Base-by-base conservation (phyloP, 202 grass and related monocot species). In the Setaria italica region DNA sequence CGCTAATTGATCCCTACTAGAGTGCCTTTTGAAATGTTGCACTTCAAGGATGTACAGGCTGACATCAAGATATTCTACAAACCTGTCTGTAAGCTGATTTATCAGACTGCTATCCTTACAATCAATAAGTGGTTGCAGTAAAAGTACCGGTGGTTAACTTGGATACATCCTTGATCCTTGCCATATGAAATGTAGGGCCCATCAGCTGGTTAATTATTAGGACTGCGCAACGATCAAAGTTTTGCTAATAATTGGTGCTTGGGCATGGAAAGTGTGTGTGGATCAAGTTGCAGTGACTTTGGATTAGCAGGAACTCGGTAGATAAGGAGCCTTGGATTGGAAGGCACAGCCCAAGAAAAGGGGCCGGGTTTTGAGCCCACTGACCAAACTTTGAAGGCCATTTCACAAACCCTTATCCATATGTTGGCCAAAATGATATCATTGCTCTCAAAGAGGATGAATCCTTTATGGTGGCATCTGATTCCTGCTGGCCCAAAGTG, bases 201-300 rank as follows among this genome's bases (percentile, higher is more conserved):
- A 80, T 42, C 57, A 51, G 42, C 7, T 75, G 48, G 78, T 80
- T 86, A 86, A 74, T 34, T 66, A 58, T 33, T 64, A 73, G 48
- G 85, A 69, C 70, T 50, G 70, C 20, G 34, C 85, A 87, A 69
- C 50, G 11, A 84, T 79, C 73, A 74, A 79, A 79, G 67, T 62
- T 70, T 9, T 29, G 86, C 65, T 90, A 85, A 90, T 92, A 79
- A 90, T 90, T 92, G 81, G 80, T 78, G 71, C 77, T 82, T 92
- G 51, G 63, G 54, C 63, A 60, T 70, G 58, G 51, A 81, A 63
- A 86, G 29, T 78, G 66, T 39, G n/a, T 80, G 81, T 82, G 39
- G 75, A 88, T 62, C 62, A 57, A 78, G 80, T 79, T 49, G 47
- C 43, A 16, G 21, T 72, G 45, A 11, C 30, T 74, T 58, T 70